A percentile compares a stretch with the other conserved stretches of the same genome.
Evolutionary conservation across 2,329 filamentous ascomycete genomes (phyloP).

Genomic region (Penicillium sp.): DNA sequence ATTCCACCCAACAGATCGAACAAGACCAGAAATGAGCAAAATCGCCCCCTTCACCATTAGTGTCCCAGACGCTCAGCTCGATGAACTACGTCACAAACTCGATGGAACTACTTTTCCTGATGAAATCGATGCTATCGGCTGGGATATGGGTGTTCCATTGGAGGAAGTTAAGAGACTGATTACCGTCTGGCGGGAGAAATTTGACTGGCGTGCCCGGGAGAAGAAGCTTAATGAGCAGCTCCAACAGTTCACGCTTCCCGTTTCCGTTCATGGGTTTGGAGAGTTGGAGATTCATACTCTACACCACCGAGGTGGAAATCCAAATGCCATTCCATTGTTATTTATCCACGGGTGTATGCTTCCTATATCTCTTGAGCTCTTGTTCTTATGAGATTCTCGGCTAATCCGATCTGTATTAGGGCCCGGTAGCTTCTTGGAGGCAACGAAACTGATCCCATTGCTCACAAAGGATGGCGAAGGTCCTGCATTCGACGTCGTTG

Average conservation of each 20-base stretch:
- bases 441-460: constrained; percentile 48
- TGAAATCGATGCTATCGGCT: constrained; percentile 57
- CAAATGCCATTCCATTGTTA: constrained; percentile 65
- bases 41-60: constrained; percentile 53
- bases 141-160: constrained; percentile 65
- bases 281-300: constrained; percentile 67
- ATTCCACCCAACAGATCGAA: background rate
- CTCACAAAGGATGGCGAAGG: constrained; percentile 41
- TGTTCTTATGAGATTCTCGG: background rate
- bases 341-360: constrained; percentile 67
- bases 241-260: constrained; percentile 60
- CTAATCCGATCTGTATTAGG: constrained; percentile 37
- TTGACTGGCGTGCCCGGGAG: constrained; percentile 67
- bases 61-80: constrained; percentile 57
- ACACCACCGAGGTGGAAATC: constrained; percentile 57
- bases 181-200: constrained; percentile 59
- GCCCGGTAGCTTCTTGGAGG: constrained; percentile 70
- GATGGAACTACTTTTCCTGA: constrained; percentile 59
- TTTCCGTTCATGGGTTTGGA: constrained; percentile 63
- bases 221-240: constrained; percentile 60
- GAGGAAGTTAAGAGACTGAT: constrained; percentile 60
- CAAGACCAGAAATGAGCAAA: constrained; percentile 14
- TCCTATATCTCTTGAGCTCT: background rate
- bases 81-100: constrained; percentile 62
- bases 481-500: constrained; percentile 59